Evolutionary conservation across 2,329 filamentous ascomycete species (phyloP), one percentile per base, ranked within the genome.

Genomic region (Aspergillus fijiensis): DNA sequence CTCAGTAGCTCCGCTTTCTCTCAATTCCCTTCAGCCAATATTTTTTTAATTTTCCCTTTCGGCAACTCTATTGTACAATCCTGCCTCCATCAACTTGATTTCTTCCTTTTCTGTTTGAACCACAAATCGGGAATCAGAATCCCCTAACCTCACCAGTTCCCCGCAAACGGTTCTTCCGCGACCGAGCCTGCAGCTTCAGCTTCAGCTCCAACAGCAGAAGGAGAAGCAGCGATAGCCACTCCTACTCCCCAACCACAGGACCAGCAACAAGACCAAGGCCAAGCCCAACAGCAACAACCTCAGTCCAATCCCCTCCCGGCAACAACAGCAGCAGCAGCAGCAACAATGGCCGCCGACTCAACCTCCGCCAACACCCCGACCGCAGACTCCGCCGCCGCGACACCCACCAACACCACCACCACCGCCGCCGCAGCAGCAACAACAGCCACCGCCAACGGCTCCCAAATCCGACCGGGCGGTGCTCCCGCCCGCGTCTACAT

Each of bases 401-500:
- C 61, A n/a, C 54, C 64, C 53, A 33, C 25, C 42, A 33, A 27
- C 53, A 55, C n/a, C 39, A 48, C n/a, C 48, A 5, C 48, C 11
- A 1, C 47, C 21, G 19, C n/a, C 1, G 33, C 27, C 9, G 27
- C 27, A 10, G 11, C 33, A 16, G 10, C 33, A 35, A 2, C 33
- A 12, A 12, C 33, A 35, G 10, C 9, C 14, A 4, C 33, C 4
- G 33, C 33, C 33, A 45, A 45, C 39, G 16, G 39, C 5, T 31
- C 87, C 1, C 75, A 82, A 12, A 82, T 86, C 14, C 81, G 84
- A 1, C 76, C 82, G 1, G 87, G 91, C 69, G 89, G 89, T 51
- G 89, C 89, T 23, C 86, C 87, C 0, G 86, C 86, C 5, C 84
- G 89, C 49, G 83, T 85, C 68, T 92, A 91, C 72, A 76, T 92